Percentiles rank a stretch among this genome's conserved stretches.
Evolutionary conservation across 2,329 filamentous ascomycete species (phyloP).

Genomic region (Hirsutella minnesotensis): DNA sequence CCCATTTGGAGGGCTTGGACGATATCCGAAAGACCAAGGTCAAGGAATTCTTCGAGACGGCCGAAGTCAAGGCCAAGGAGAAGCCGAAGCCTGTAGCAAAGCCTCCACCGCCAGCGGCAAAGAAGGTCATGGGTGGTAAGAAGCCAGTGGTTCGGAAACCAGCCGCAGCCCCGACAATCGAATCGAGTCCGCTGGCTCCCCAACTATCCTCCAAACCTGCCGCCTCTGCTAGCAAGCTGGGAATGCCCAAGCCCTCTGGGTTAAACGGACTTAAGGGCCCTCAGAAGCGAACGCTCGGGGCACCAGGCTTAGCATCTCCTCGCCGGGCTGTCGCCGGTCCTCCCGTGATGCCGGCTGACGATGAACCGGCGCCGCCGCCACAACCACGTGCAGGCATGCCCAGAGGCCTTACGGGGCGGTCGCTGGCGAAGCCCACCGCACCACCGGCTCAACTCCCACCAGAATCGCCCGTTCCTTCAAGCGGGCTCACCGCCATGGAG

Average conservation of each 20-base stretch:
- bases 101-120: slow-evolving; percentile 33
- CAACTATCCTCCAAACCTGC: slow-evolving; percentile 43
- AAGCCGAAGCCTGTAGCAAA: slow-evolving; percentile 71
- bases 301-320: slow-evolving; percentile 39
- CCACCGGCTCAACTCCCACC: slow-evolving; percentile 37
- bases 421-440: slow-evolving; percentile 62
- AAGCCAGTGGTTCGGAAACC: slow-evolving; percentile 17
- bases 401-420: slow-evolving; percentile 75
- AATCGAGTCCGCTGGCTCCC: slow-evolving; percentile 42
- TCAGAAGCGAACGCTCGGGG: slow-evolving; percentile 40
- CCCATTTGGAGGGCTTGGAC: slow-evolving; percentile 81
- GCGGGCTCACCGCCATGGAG: slow-evolving; percentile 66
- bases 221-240: slow-evolving; percentile 36
- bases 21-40: slow-evolving; percentile 94
- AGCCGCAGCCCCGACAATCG: slow-evolving; percentile 29
- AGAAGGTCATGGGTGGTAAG: slow-evolving; percentile 34
- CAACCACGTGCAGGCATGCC: slow-evolving; percentile 54
- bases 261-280: slow-evolving; percentile 48
- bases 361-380: slow-evolving; percentile 46
- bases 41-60: slow-evolving; percentile 74
- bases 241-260: slow-evolving; percentile 39
- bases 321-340: slow-evolving; percentile 35
- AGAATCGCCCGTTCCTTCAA: slow-evolving; percentile 45
- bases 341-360: slow-evolving; percentile 40
- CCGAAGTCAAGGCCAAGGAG: slow-evolving; percentile 35